A percentile compares a stretch with the other conserved stretches of the same genome.
Evolutionary conservation across 2,329 filamentous ascomycete genomes (phyloP).

Genomic region (Thelonectria blattea): DNA sequence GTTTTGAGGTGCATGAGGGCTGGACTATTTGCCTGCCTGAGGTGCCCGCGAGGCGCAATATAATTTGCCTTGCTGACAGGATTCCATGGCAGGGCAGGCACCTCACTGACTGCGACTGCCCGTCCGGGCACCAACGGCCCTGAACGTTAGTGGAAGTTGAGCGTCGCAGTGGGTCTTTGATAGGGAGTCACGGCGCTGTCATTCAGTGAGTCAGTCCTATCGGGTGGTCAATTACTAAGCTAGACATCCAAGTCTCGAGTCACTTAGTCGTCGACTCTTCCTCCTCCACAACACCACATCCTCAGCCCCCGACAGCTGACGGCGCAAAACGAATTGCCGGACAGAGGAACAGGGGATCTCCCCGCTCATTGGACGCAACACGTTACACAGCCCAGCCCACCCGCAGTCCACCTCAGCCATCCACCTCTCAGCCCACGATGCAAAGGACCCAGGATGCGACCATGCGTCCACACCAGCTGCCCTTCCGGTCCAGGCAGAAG

Average conservation of each 20-base stretch:
- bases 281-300: no score
- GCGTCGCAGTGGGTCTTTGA: neutral
- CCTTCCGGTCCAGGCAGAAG: constrained; percentile 3
- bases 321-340: neutral
- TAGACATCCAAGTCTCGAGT: neutral
- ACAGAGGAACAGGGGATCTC: neutral
- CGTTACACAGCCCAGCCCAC: neutral
- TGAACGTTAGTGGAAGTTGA: neutral
- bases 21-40: neutral
- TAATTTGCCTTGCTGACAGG: neutral
- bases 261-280: no score
- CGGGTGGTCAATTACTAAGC: neutral
- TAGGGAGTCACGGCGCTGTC: constrained; percentile 2
- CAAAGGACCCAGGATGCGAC: neutral
- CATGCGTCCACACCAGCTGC: neutral
- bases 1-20: constrained; percentile 11
- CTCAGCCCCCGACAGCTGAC: neutral
- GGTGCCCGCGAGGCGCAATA: neutral
- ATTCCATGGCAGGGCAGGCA: no score
- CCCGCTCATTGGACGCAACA: neutral
- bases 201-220: neutral
- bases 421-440: constrained; percentile 6
- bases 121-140: neutral
- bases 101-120: neutral
- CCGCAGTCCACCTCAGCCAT: constrained; percentile 8